Conservation (phyloP, 2,329 filamentous ascomycete genomes). For the Tolypocladium pustulatum region DNA sequence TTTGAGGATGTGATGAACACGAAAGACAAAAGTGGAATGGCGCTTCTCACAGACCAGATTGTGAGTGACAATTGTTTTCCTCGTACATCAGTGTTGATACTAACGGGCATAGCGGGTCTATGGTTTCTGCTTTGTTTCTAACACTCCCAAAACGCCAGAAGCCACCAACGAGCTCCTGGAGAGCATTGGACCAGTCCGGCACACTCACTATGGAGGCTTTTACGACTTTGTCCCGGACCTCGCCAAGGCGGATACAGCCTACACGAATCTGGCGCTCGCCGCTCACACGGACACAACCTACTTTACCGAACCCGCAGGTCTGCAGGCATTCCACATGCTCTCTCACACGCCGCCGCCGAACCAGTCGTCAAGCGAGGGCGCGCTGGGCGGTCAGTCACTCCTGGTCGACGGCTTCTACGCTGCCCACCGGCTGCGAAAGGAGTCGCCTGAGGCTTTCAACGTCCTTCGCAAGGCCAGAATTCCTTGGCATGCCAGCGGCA, state of each 20-base stretch:
- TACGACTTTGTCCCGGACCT: constrained; percentile 84
- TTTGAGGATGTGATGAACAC: constrained; percentile 50
- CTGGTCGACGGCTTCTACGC: constrained; percentile 81
- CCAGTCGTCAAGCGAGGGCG: constrained; percentile 18
- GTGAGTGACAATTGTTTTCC: constrained; percentile 32
- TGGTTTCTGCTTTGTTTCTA: constrained; percentile 70
- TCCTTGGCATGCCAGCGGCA: constrained; percentile 81
- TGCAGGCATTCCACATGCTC: constrained; percentile 88
- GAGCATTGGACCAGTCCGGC: constrained; percentile 74
- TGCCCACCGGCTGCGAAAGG: constrained; percentile 45
- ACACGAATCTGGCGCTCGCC: constrained; percentile 72
- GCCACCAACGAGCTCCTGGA: constrained; percentile 67
- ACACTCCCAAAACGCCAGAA: constrained; percentile 55
- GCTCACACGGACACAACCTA: constrained; percentile 95
- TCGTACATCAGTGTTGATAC: background rate
- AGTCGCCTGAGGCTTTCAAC: constrained; percentile 46
- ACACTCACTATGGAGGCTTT: constrained; percentile 78
- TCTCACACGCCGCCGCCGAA: constrained; percentile 46
- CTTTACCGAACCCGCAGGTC: constrained; percentile 81
- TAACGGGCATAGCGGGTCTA: constrained; percentile 40
- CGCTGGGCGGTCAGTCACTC: constrained; percentile 61
- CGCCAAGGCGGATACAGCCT: constrained; percentile 80
- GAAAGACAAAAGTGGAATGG: constrained; percentile 39
- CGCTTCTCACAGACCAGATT: constrained; percentile 53
- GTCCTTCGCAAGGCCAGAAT: constrained; percentile 47